A percentile compares a stretch with the other conserved stretches of the same genome.
phyloP scores from a whole-genome alignment of 106 monocot genomes.

The Amphibolis antarctica region DNA sequence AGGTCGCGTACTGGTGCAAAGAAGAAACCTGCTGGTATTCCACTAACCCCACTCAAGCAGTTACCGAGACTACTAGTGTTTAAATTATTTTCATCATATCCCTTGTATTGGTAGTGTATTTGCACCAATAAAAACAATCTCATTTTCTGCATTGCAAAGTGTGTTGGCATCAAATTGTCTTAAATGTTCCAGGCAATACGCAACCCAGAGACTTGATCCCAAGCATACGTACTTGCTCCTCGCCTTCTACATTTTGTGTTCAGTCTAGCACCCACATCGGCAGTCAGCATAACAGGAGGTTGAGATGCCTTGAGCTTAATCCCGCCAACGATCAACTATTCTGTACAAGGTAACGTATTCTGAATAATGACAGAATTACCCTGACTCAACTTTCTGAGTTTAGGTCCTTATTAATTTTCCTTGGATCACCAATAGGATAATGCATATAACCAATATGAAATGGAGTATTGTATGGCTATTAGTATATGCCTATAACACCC shows the following conservation, averaged over 20 bases:
- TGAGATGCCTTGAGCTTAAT: constrained; percentile 7
- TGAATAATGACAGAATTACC: not conserved
- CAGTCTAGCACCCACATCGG: not conserved
- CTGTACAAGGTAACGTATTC: constrained; percentile 2
- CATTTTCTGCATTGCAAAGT: too few relatives aligned
- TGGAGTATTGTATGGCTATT: too few relatives aligned
- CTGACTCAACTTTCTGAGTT: not conserved
- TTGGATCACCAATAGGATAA: too few relatives aligned
- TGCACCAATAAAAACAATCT: too few relatives aligned
- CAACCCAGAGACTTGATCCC: constrained; percentile 6
- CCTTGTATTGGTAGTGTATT: too few relatives aligned
- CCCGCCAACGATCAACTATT: not conserved
- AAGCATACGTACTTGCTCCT: constrained; percentile 1
- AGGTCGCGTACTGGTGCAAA: not conserved
- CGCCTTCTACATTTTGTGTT: not conserved
- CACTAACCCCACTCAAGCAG: not conserved
- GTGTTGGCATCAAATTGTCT: too few relatives aligned
- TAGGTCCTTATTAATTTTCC: not conserved
- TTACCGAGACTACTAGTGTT: too few relatives aligned
- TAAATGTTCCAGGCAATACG: not conserved
- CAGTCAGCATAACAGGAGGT: constrained; percentile 12
- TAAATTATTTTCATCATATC: too few relatives aligned
- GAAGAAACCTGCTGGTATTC: not conserved
- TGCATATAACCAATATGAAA: too few relatives aligned
- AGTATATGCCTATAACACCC: too few relatives aligned